Evolutionary conservation across 1,139 yeast species (phyloP).

Genomic region (Torulaspora pretoriensis): DNA sequence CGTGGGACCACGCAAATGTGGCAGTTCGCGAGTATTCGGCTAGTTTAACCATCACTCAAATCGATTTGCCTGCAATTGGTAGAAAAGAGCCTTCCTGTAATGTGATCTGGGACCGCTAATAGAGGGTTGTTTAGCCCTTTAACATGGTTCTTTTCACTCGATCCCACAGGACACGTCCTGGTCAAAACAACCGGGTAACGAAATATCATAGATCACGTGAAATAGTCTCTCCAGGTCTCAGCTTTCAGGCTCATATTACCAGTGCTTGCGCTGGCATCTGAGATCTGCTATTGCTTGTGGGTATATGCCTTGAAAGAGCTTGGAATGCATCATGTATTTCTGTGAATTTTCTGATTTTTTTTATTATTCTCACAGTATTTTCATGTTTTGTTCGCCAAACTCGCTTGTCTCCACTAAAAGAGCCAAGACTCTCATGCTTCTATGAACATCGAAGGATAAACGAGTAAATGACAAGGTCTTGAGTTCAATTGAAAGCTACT

Average conservation of each 20-base stretch:
- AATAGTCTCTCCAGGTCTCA: too few species aligned
- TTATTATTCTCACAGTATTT: too few species aligned
- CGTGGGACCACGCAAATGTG: slow-evolving; percentile 92
- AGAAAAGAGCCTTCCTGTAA: neutral
- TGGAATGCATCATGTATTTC: too few species aligned
- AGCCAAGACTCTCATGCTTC: too few species aligned
- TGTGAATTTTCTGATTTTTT: too few species aligned
- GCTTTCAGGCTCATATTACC: too few species aligned
- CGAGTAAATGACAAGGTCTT: neutral
- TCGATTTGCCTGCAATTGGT: slow-evolving; percentile 3
- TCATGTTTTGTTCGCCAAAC: too few species aligned
- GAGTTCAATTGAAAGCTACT: neutral
- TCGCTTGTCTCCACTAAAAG: too few species aligned
- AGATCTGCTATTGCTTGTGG: neutral
- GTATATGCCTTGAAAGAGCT: neutral
- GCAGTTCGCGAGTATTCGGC: slow-evolving; percentile 83
- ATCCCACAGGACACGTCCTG: slow-evolving; percentile 3
- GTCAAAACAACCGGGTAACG: slow-evolving; percentile 5
- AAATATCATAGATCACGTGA: too few species aligned
- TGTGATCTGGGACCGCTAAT: neutral
- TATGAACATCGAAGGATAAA: too few species aligned
- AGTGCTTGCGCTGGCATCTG: too few species aligned
- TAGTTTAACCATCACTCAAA: slow-evolving; percentile 65
- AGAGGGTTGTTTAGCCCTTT: neutral
- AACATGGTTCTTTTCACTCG: slow-evolving; percentile 3